Conservation (phyloP, 1,284 basidiomycete genomes). For the Termitomyces sp. region DNA sequence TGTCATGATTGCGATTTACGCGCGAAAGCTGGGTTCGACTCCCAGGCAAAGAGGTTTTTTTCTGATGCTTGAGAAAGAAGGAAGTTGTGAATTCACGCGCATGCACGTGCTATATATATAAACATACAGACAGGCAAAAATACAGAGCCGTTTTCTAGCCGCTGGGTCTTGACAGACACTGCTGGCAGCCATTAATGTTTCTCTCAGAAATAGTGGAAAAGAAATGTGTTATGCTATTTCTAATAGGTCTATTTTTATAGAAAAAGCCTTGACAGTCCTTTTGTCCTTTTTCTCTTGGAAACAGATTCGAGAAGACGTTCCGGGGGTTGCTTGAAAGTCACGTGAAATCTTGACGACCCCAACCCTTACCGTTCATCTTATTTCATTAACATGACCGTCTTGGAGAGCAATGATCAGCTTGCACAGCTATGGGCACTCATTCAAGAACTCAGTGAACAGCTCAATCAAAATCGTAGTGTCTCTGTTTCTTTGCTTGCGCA, state of each 20-base stretch:
- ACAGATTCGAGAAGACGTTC: too few relatives aligned
- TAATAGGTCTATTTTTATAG: too few relatives aligned
- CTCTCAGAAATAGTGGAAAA: too few relatives aligned
- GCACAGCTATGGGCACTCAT: constrained; percentile 70
- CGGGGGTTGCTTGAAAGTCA: background rate
- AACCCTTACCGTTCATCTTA: background rate
- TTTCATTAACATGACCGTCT: background rate
- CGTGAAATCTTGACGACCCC: background rate
- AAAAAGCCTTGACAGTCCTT: too few relatives aligned
- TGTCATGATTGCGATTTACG: background rate
- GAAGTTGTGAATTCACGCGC: too few relatives aligned
- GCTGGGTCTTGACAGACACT: too few relatives aligned
- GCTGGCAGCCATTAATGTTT: too few relatives aligned
- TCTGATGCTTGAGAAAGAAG: background rate
- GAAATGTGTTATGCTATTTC: too few relatives aligned
- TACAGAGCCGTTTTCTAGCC: too few relatives aligned
- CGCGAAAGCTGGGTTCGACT: constrained; percentile 2
- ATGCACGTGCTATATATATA: too few relatives aligned
- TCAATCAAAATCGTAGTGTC: constrained; percentile 70
- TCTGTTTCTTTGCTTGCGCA: constrained; percentile 57
- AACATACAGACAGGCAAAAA: too few relatives aligned
- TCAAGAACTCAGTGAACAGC: constrained; percentile 78
- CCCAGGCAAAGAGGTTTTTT: background rate
- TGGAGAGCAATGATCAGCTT: constrained; percentile 26
- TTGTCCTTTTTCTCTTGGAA: too few relatives aligned